Conservation (phyloP, 225 moss, liverwort and hornwort species). For the Ulota crispa region DNA sequence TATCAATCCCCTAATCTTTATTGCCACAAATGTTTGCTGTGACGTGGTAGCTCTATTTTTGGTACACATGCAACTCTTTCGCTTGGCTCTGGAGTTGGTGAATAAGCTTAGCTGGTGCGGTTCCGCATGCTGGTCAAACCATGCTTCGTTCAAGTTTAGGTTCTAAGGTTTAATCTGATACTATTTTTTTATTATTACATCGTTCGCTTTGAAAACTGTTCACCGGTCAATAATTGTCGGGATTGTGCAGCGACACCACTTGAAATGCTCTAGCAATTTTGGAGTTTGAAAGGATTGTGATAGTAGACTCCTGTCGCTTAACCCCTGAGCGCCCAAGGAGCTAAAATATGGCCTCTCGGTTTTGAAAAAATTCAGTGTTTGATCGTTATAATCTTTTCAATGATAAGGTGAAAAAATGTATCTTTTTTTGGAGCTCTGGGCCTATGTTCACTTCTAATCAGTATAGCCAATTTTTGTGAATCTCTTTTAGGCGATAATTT, state of each 20-base stretch:
- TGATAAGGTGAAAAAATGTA: too few relatives aligned
- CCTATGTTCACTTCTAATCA: too few relatives aligned
- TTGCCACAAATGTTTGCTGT: background rate
- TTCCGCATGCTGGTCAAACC: background rate
- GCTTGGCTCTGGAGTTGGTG: constrained; percentile 18
- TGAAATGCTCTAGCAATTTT: background rate
- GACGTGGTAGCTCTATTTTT: constrained; percentile 20
- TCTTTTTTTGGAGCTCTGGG: too few relatives aligned
- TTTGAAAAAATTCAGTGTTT: too few relatives aligned
- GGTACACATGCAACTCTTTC: constrained; percentile 32
- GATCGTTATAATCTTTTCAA: too few relatives aligned
- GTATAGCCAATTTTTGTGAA: too few relatives aligned
- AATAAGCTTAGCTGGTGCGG: constrained; percentile 4
- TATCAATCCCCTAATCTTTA: too few relatives aligned
- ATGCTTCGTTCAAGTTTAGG: background rate
- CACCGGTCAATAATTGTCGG: background rate
- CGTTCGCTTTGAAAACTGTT: background rate
- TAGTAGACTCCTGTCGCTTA: background rate
- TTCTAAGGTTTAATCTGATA: background rate
- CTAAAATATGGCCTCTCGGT: too few relatives aligned
- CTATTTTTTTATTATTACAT: background rate
- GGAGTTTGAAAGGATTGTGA: background rate
- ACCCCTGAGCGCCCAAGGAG: too few relatives aligned
- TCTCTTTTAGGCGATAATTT: too few relatives aligned
- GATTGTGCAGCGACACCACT: background rate